Percentiles rank a stretch among this genome's conserved stretches.
Evolutionary conservation across 495 filamentous ascomycete genomes (phyloP).

Genomic region (Aspergillus biplanus): DNA sequence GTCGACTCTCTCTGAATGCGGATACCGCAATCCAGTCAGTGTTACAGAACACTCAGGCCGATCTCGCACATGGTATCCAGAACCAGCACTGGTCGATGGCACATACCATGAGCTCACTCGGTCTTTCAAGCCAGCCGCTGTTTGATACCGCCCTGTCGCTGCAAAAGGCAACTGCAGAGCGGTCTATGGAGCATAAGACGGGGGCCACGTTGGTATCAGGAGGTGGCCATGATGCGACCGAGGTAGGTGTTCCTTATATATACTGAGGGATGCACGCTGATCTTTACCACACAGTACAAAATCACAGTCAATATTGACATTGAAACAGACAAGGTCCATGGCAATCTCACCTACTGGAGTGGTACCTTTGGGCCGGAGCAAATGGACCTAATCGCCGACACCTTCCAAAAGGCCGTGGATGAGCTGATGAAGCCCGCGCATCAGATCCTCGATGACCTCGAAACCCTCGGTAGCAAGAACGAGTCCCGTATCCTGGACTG

Average conservation of each 20-base stretch:
- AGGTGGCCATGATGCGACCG: conserved; percentile 20
- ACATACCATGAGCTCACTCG: conserved; percentile 12
- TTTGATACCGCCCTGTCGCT: conserved; percentile 28
- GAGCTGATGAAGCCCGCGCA: conserved; percentile 12
- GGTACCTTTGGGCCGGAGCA: conserved; percentile 24
- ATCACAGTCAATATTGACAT: conserved; percentile 57
- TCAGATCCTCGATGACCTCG: conserved; percentile 13
- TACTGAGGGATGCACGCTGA: neutral
- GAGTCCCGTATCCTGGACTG: conserved; percentile 22
- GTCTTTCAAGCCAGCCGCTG: conserved; percentile 8
- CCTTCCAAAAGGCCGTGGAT: conserved; percentile 5
- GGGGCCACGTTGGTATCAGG: neutral
- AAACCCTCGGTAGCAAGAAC: conserved; percentile 22
- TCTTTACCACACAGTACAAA: conserved; percentile 40
- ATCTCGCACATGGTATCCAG: neutral
- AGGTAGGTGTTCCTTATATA: conserved; percentile 14
- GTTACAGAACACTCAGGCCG: conserved; percentile 1
- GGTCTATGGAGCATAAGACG: neutral
- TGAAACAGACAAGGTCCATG: conserved; percentile 15
- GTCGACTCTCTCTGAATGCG: conserved; percentile 16
- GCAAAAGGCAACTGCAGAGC: conserved; percentile 7
- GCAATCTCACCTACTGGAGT: conserved; percentile 30
- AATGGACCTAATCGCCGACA: conserved; percentile 26
- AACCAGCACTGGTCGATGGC: conserved; percentile 14
- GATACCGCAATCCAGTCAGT: conserved; percentile 3